A percentile compares a stretch with the other conserved stretches of the same genome.
These are phyloP conservation scores for Mortierella sp. DNA, from an alignment of 371 early-diverging fungal genomes.

Conservation along the genomic window DNA sequence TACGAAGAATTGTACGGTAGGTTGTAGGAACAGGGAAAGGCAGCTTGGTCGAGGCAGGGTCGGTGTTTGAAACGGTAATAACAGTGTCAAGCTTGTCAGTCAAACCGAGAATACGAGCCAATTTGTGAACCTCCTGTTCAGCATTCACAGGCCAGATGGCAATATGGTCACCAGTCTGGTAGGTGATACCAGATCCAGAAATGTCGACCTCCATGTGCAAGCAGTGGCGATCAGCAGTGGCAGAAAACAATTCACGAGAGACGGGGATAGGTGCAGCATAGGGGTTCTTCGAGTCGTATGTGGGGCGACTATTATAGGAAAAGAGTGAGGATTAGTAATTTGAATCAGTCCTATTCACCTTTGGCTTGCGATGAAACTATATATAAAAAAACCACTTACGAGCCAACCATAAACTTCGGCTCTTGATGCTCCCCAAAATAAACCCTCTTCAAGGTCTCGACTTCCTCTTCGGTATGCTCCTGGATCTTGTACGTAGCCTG, in stretches of 20 bases:
- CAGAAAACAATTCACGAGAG: slow-evolving; percentile 76
- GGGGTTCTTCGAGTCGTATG: slow-evolving; percentile 87
- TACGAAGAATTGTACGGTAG: slow-evolving; percentile 87
- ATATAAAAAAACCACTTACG: slow-evolving; percentile 38
- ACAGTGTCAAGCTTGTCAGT: slow-evolving; percentile 75
- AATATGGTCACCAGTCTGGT: slow-evolving; percentile 95
- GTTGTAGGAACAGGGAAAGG: slow-evolving; percentile 93
- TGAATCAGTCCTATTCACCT: not conserved
- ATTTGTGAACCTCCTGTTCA: slow-evolving; percentile 76
- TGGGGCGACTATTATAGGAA: slow-evolving; percentile 44
- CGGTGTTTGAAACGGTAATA: slow-evolving; percentile 71
- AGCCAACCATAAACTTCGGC: slow-evolving; percentile 49
- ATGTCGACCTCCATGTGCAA: slow-evolving; percentile 95
- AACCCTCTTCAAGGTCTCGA: slow-evolving; percentile 58
- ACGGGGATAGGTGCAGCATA: slow-evolving; percentile 73
- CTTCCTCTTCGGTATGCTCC: slow-evolving; percentile 60
- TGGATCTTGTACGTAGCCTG: slow-evolving; percentile 58
- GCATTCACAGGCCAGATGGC: slow-evolving; percentile 94
- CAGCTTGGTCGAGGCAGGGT: slow-evolving; percentile 77
- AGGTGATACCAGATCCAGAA: slow-evolving; percentile 79
- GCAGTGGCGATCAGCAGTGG: slow-evolving; percentile 81
- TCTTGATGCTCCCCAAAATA: slow-evolving; percentile 75
- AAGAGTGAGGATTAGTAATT: not conserved
- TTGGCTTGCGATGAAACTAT: too few relatives aligned
- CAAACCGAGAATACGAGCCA: slow-evolving; percentile 76